These are phyloP conservation scores for Mollisiaceae sp. DNA, from an alignment of 2,329 filamentous ascomycete genomes.

Conservation along the genomic window DNA sequence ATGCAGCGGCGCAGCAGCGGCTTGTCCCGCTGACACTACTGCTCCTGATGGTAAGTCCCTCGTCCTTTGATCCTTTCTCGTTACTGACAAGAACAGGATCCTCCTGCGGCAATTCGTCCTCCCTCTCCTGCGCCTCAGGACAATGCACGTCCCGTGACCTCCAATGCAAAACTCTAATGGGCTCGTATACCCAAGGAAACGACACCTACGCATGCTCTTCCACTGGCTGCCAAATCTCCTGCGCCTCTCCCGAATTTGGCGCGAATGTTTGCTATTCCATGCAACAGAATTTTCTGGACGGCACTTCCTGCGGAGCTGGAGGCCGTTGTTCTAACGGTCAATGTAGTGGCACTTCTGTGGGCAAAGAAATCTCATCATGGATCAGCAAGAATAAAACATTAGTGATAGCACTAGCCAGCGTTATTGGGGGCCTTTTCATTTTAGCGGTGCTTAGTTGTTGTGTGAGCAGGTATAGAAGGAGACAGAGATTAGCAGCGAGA, in stretches of 20 bases:
- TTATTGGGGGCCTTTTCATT: slow-evolving; percentile 74
- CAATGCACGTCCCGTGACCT: slow-evolving; percentile 92
- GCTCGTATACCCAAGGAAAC: slow-evolving; percentile 72
- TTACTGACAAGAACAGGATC: slow-evolving; percentile 47
- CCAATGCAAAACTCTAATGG: slow-evolving; percentile 87
- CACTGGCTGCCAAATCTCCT: slow-evolving; percentile 76
- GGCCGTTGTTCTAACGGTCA: slow-evolving; percentile 79
- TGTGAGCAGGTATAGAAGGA: slow-evolving; percentile 54
- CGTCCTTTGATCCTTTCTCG: background rate
- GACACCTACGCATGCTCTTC: slow-evolving; percentile 80
- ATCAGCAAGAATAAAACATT: slow-evolving; percentile 77
- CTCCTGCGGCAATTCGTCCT: slow-evolving; percentile 63
- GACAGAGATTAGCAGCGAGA: slow-evolving; percentile 20
- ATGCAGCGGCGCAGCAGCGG: slow-evolving; percentile 73
- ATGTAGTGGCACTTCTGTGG: slow-evolving; percentile 73
- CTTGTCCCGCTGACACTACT: slow-evolving; percentile 76
- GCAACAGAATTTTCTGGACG: slow-evolving; percentile 92
- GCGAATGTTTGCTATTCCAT: slow-evolving; percentile 71
- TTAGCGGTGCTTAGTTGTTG: slow-evolving; percentile 73
- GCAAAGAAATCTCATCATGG: slow-evolving; percentile 75
- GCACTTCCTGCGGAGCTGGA: slow-evolving; percentile 81
- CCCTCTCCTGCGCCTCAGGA: slow-evolving; percentile 81
- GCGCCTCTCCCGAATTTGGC: slow-evolving; percentile 70
- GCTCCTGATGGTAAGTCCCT: slow-evolving; percentile 63
- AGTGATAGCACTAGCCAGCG: slow-evolving; percentile 78